A percentile compares a stretch with the other conserved stretches of the same genome.
These are phyloP conservation scores for Fusarium zealandicum DNA, from an alignment of 2,329 filamentous ascomycete genomes.

Conservation along the genomic window DNA sequence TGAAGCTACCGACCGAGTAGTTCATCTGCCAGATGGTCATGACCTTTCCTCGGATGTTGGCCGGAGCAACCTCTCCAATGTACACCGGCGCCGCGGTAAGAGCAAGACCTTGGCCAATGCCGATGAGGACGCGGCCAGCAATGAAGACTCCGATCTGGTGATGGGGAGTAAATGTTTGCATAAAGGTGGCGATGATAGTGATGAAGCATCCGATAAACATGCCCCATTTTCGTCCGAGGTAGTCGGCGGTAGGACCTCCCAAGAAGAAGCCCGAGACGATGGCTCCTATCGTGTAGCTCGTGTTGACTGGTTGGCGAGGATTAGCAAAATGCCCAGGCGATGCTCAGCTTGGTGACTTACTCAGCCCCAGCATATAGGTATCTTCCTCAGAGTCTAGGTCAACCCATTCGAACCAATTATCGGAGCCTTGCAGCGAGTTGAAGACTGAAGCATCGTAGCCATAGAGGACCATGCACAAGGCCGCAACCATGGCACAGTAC, in stretches of 20 bases:
- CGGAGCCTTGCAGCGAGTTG: conserved; percentile 71
- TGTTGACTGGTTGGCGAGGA: conserved; percentile 56
- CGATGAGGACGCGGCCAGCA: conserved; percentile 70
- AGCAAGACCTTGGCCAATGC: conserved; percentile 72
- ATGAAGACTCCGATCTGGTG: conserved; percentile 70
- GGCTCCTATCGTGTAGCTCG: conserved; percentile 71
- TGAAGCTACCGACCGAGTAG: conserved; percentile 66
- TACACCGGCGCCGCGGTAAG: conserved; percentile 72
- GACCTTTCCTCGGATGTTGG: conserved; percentile 68
- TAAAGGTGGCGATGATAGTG: conserved; percentile 71
- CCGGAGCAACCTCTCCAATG: conserved; percentile 70
- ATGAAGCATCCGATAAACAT: conserved; percentile 69
- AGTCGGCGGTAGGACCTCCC: not conserved
- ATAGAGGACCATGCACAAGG: conserved; percentile 75
- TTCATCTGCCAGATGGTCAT: conserved; percentile 73
- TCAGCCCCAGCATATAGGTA: conserved; percentile 47
- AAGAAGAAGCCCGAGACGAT: conserved; percentile 70
- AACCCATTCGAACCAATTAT: conserved; percentile 70
- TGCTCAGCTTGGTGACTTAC: not conserved
- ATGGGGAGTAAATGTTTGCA: conserved; percentile 69
- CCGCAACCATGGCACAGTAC: conserved; percentile 53
- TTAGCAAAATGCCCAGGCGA: not conserved
- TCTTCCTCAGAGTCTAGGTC: conserved; percentile 48
- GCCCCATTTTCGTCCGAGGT: conserved; percentile 44
- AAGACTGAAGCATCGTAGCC: conserved; percentile 75